phyloP scores from a whole-genome alignment of 179 eudicot species.

The Corrigiola litoralis region DNA sequence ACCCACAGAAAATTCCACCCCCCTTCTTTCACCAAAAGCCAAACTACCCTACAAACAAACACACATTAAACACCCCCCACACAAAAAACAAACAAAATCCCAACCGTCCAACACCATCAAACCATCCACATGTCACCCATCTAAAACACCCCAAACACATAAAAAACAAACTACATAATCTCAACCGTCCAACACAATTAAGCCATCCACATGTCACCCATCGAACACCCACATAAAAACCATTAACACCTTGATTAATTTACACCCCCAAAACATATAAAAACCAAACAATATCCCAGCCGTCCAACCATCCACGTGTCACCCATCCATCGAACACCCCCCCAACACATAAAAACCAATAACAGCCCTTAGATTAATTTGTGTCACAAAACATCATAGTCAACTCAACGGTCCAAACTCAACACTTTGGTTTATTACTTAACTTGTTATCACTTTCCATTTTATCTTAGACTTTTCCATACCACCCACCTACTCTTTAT shows the following conservation, averaged over 20 bases:
- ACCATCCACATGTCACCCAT: slow-evolving; percentile 2
- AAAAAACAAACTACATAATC: slow-evolving; percentile 7
- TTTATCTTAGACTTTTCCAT: slow-evolving; percentile 5
- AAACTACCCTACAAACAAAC: slow-evolving; percentile 9
- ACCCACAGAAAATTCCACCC: neutral
- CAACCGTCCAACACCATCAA: slow-evolving; percentile 10
- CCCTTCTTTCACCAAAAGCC: neutral
- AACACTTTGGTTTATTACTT: neutral
- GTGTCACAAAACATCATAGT: slow-evolving; percentile 6
- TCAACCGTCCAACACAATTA: slow-evolving; percentile 10
- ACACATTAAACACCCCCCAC: neutral
- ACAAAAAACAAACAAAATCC: slow-evolving; percentile 5
- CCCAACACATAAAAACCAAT: neutral
- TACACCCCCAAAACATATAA: neutral
- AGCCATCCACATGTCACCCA: slow-evolving; percentile 8
- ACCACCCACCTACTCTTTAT: slow-evolving; percentile 1
- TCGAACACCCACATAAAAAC: neutral
- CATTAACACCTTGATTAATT: too few relatives aligned
- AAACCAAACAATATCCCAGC: slow-evolving; percentile 13
- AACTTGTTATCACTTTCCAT: neutral
- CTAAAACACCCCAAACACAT: neutral
- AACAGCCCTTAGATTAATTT: neutral
- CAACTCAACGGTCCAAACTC: slow-evolving; percentile 1
- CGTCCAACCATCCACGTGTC: neutral
- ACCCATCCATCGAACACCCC: neutral